These are phyloP conservation scores for Beauveria brongniartii DNA, from an alignment of 2,329 filamentous ascomycete species.

Conservation along the genomic window DNA sequence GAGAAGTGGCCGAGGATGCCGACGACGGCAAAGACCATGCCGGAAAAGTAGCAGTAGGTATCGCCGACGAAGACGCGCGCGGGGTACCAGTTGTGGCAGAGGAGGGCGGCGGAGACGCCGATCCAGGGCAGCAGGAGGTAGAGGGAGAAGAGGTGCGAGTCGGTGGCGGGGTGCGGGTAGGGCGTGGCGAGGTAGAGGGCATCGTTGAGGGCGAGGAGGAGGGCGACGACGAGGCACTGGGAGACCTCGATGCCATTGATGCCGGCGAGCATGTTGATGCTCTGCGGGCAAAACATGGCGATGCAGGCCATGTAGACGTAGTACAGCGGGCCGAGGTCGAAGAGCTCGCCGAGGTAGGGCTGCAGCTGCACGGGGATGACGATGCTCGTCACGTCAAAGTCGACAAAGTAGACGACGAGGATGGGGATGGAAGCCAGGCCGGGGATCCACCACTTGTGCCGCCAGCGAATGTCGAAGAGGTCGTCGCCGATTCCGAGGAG, in stretches of 20 bases:
- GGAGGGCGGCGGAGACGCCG: conserved; percentile 78
- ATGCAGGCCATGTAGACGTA: conserved; percentile 96
- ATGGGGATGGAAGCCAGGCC: conserved; percentile 89
- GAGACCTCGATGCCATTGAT: conserved; percentile 97
- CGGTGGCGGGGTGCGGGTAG: conserved; percentile 86
- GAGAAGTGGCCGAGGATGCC: conserved; percentile 96
- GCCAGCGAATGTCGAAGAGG: conserved; percentile 96
- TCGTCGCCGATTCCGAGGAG: conserved; percentile 93
- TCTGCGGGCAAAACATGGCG: conserved; percentile 96
- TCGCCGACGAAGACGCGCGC: conserved; percentile 94
- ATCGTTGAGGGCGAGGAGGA: conserved; percentile 80
- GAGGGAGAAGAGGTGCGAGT: conserved; percentile 91
- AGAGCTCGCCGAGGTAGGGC: conserved; percentile 72
- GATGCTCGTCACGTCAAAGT: conserved; percentile 94
- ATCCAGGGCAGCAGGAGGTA: conserved; percentile 93
- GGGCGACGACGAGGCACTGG: conserved; percentile 84
- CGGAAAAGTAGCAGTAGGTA: conserved; percentile 98
- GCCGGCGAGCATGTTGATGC: conserved; percentile 99
- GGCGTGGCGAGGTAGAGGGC: conserved; percentile 74
- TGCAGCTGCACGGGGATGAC: conserved; percentile 83
- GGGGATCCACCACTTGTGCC: conserved; percentile 97
- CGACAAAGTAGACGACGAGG: conserved; percentile 94
- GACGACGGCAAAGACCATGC: conserved; percentile 97
- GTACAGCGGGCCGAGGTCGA: conserved; percentile 78
- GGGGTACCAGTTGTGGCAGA: conserved; percentile 92